Evolutionary conservation across 202 grass and related monocot species (phyloP).

Genomic region (Carex arenaria): DNA sequence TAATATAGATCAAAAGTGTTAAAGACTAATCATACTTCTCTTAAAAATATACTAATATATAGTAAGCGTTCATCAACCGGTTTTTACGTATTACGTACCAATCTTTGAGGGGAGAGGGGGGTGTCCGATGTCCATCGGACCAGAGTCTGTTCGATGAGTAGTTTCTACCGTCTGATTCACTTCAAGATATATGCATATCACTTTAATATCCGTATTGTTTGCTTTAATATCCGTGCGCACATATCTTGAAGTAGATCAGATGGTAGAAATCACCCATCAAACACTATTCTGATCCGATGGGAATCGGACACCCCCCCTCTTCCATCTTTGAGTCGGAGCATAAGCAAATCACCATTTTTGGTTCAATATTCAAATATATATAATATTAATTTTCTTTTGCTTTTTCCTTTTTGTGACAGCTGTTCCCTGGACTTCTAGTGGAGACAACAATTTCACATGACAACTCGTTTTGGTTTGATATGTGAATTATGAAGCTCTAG

Average conservation of each 20-base stretch:
- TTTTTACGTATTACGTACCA: neutral
- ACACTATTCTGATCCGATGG: too few relatives aligned
- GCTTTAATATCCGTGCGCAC: too few relatives aligned
- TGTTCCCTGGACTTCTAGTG: constrained; percentile 8
- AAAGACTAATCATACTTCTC: too few relatives aligned
- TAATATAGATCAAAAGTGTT: neutral
- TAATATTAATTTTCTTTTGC: neutral
- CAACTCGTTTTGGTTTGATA: neutral
- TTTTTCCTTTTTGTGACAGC: neutral
- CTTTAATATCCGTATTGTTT: too few relatives aligned
- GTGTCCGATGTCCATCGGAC: too few relatives aligned
- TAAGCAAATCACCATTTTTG: neutral
- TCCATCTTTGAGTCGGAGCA: neutral
- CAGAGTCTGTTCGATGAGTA: too few relatives aligned
- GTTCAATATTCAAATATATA: neutral
- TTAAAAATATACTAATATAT: neutral
- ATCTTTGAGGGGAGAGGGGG: too few relatives aligned
- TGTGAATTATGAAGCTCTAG: neutral
- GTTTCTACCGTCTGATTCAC: too few relatives aligned
- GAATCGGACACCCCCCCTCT: too few relatives aligned
- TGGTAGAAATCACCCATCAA: too few relatives aligned
- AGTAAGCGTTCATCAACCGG: neutral
- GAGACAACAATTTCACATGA: constrained; percentile 14
- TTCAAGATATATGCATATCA: too few relatives aligned
- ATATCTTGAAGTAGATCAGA: too few relatives aligned